A percentile compares a stretch with the other conserved stretches of the same genome.
Evolutionary conservation across 441 rosid species (phyloP).

Genomic region (Erodium texanum): DNA sequence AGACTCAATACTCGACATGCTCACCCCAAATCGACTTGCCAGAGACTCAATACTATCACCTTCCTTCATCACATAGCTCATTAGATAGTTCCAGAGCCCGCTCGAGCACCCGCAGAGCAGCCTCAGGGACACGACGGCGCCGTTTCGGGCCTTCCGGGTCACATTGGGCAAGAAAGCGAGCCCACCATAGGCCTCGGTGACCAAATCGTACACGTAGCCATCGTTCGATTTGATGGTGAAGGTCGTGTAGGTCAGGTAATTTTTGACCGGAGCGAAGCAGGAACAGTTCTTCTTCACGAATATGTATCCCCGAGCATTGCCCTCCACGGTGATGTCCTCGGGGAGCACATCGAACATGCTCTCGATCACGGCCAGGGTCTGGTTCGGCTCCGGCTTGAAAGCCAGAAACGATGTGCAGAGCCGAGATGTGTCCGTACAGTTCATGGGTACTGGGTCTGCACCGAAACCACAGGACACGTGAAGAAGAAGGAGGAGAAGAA

Average conservation of each 20-base stretch:
- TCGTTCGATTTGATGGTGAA: conserved; percentile 60
- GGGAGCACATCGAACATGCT: conserved; percentile 93
- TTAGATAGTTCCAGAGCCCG: conserved; percentile 88
- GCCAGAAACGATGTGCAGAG: conserved; percentile 86
- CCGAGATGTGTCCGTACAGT: conserved; percentile 72
- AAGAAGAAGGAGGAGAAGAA: conserved; percentile 12
- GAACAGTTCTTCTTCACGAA: conserved; percentile 84
- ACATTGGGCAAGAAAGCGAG: conserved; percentile 56
- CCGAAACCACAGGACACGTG: conserved; percentile 6
- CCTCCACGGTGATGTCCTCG: conserved; percentile 51
- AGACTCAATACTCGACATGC: conserved; percentile 78
- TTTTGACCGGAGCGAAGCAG: conserved; percentile 45
- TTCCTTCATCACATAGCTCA: conserved; percentile 76
- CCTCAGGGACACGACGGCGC: conserved; percentile 72
- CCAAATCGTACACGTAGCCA: conserved; percentile 55
- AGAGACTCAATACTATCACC: conserved; percentile 77
- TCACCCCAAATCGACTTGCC: conserved; percentile 84
- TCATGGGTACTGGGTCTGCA: conserved; percentile 50
- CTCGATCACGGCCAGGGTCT: conserved; percentile 53
- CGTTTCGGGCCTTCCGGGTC: conserved; percentile 43
- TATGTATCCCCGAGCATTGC: conserved; percentile 34
- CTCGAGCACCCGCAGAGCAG: conserved; percentile 91
- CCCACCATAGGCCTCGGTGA: conserved; percentile 66
- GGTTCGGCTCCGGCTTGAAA: conserved; percentile 53
- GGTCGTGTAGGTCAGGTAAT: conserved; percentile 66